Conservation (phyloP, 116 monocot species). For the Iris pallida region DNA sequence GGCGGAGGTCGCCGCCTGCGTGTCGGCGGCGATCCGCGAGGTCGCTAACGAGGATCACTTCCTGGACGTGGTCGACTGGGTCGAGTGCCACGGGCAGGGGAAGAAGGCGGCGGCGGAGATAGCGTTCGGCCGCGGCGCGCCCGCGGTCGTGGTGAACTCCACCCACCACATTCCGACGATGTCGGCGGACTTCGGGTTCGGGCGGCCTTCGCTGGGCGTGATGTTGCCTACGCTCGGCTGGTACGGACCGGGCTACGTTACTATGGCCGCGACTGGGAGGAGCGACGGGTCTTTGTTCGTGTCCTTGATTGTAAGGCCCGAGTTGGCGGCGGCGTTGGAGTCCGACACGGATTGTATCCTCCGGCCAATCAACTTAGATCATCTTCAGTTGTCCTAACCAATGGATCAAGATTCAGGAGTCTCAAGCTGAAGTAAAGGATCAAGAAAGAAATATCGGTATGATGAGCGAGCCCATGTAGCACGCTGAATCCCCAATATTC, state of each 20-base stretch:
- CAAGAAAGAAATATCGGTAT: too few species aligned
- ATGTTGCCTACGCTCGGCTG: neutral
- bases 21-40: neutral
- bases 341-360: slow-evolving; percentile 3
- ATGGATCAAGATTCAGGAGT: too few species aligned
- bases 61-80: slow-evolving; percentile 14
- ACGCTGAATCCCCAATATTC: too few species aligned
- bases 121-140: neutral
- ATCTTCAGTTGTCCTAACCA: too few species aligned
- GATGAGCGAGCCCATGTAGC: too few species aligned
- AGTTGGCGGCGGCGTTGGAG: slow-evolving; percentile 9
- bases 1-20: neutral
- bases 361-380: slow-evolving; percentile 2
- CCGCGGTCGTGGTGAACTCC: neutral
- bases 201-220: slow-evolving; percentile 1
- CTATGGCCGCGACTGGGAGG: neutral
- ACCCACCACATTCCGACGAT: slow-evolving; percentile 13
- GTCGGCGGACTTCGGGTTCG: slow-evolving; percentile 22
- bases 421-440: too few species aligned
- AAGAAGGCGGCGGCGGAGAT: neutral
- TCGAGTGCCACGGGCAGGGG: slow-evolving; percentile 4
- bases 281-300: slow-evolving; percentile 19
- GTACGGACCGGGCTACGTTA: slow-evolving; percentile 1
- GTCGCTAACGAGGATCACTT: slow-evolving; percentile 5
- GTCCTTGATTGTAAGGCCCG: neutral